Evolutionary conservation across 345 rosid genomes (phyloP).

Genomic region (Lenwebbia sp.): DNA sequence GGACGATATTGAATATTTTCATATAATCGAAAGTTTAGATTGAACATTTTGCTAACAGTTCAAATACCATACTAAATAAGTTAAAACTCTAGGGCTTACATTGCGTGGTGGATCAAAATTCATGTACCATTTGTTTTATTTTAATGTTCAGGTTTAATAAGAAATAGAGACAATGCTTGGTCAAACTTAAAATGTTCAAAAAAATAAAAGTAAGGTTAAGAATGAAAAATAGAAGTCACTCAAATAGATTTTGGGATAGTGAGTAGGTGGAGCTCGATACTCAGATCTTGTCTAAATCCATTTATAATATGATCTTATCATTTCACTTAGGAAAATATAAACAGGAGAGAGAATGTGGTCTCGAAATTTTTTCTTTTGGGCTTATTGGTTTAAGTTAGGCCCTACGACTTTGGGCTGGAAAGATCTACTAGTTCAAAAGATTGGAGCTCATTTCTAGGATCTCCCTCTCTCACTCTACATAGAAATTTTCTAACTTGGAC

Average conservation of each 20-base stretch:
- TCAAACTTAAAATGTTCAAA: background rate
- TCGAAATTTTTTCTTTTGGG: background rate
- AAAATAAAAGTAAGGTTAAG: background rate
- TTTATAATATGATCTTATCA: background rate
- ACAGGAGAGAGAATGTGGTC: background rate
- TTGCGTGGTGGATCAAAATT: no score
- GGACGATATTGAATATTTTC: no score
- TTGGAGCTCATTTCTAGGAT: background rate
- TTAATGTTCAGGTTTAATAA: background rate
- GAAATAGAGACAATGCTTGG: background rate
- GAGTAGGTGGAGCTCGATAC: background rate
- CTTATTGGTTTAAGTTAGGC: background rate
- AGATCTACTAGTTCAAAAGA: background rate
- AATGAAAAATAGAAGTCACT: background rate
- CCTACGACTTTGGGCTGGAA: background rate
- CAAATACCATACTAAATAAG: fast-evolving
- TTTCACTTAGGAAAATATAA: background rate
- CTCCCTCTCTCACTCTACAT: background rate
- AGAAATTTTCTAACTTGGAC: background rate
- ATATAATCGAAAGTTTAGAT: background rate
- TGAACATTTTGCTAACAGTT: background rate
- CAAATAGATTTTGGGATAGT: background rate
- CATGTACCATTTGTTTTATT: background rate
- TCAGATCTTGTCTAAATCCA: background rate
- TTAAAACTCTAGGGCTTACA: fast-evolving